Evolutionary conservation across 768 basidiomycete genomes (phyloP).

Genomic region (Peribolospora kevripleyi): DNA sequence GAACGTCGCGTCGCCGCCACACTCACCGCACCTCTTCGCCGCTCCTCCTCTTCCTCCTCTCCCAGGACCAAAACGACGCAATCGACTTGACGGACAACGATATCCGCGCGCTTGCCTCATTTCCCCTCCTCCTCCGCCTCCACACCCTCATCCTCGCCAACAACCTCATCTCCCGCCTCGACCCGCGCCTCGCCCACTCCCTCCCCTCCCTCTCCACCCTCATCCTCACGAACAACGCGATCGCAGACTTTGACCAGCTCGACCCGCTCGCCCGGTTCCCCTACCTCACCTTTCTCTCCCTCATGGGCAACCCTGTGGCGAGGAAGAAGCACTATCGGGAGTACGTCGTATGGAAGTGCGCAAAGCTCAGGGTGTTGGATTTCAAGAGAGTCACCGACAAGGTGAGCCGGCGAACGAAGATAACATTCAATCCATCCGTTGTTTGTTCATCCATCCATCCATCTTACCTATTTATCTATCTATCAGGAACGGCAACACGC

Average conservation of each 20-base stretch:
- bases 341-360: conserved; percentile 76
- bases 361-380: conserved; percentile 71
- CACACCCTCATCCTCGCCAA: conserved; percentile 65
- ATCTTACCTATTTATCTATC: conserved; percentile 2
- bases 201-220: conserved; percentile 62
- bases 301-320: conserved; percentile 59
- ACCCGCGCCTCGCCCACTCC: conserved; percentile 55
- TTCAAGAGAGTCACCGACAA: conserved; percentile 86
- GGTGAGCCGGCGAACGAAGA: conserved; percentile 24
- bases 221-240: conserved; percentile 57
- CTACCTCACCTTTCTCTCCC: conserved; percentile 43
- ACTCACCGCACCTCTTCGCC: conserved; percentile 2
- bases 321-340: conserved; percentile 92
- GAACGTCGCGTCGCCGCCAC: background rate
- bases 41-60: conserved; percentile 7
- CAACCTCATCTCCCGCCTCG: conserved; percentile 66
- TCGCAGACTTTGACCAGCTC: conserved; percentile 58
- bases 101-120: conserved; percentile 52
- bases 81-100: conserved; percentile 87
- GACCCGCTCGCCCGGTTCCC: conserved; percentile 22
- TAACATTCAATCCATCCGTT: background rate
- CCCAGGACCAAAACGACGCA: conserved; percentile 72
- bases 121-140: conserved; percentile 65
- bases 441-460: background rate
- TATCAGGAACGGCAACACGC: conserved; percentile 54